Base-by-base conservation (phyloP, 306 rosid genomes). In the Hylodesmum podocarpum region DNA sequence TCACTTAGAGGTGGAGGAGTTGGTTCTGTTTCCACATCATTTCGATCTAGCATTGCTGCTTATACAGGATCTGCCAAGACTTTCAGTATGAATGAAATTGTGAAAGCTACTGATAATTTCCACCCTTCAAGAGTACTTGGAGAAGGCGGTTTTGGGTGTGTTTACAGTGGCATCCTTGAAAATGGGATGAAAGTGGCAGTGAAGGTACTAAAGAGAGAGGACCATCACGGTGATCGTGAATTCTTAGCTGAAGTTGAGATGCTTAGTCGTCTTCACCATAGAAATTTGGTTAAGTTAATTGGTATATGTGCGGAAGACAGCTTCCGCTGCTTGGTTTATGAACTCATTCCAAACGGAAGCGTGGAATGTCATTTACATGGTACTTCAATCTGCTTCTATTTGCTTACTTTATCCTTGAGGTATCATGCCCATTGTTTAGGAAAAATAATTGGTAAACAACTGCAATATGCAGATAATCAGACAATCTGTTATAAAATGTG, bases 201-300 rank as follows among this genome's bases (percentile, higher is more conserved):
- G 59, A 93, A 93, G 85, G 97, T 93, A 84, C 76, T 91, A 68
- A 93, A 87, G 86, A 89, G 93, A 78, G 97, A 85, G 4, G 96
- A 93, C 82, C 96, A 83, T 51, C 98, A 91, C 25, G 95, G 97
- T 29, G 91, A 88, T 58, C 88, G 90, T 25, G 98, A 91, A 81
- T 93, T 93, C 84, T 88, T 89, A 75, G 95, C 95, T 28, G 98
- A 93, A 87, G 91, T 93, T 64, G 98, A 93, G 82, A 93, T 91
- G 98, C 98, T 93, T 66, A 89, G 97, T 72, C 98, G 97, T 64
- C 98, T 93, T 82, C 95, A 93, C 75, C 98, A 93, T 77, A 84
- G 98, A 73, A 93, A 93, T 79, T 79, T 93, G 79, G 95, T 93
- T 68, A 93, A 89, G 88, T 81, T 93, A 86, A 89, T 93, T 80